Conservation (phyloP, 148 eudicot genomes). For the Bassia scoparia region DNA sequence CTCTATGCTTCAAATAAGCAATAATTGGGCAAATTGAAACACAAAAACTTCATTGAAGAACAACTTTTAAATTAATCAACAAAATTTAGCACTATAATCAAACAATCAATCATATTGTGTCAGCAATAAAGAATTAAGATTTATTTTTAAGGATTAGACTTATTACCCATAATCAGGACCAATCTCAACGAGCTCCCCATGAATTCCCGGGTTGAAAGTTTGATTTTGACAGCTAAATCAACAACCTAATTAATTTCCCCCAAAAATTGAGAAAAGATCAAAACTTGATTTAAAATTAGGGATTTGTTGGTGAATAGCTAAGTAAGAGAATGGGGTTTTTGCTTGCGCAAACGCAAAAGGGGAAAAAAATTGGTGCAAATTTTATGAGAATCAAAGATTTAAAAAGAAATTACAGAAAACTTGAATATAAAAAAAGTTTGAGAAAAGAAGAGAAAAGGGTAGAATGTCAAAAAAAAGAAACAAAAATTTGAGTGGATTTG, state of each 20-base stretch:
- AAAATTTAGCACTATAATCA: not conserved
- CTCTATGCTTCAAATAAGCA: not conserved
- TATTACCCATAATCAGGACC: constrained; percentile 37
- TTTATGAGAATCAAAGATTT: not conserved
- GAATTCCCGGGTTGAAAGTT: constrained; percentile 18
- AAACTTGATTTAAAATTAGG: constrained; percentile 3
- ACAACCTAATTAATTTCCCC: not conserved
- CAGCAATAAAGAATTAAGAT: not conserved
- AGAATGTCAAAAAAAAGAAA: not conserved
- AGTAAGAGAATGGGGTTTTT: constrained; percentile 12
- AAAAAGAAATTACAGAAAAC: not conserved
- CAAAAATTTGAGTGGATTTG: not conserved
- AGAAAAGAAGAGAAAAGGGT: not conserved
- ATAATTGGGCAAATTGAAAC: not conserved
- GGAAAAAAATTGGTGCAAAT: not conserved
- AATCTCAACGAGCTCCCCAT: constrained; percentile 39
- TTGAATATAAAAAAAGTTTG: not conserved
- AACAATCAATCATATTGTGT: not conserved
- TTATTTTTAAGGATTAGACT: not conserved
- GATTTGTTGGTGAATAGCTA: not conserved
- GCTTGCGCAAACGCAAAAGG: not conserved
- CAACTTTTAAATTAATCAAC: not conserved
- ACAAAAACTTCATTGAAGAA: not conserved
- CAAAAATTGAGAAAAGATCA: constrained; percentile 6
- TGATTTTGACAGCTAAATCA: not conserved